These are phyloP conservation scores for Flaveria trinervia DNA, from an alignment of 129 eudicot species.

Conservation along the genomic window DNA sequence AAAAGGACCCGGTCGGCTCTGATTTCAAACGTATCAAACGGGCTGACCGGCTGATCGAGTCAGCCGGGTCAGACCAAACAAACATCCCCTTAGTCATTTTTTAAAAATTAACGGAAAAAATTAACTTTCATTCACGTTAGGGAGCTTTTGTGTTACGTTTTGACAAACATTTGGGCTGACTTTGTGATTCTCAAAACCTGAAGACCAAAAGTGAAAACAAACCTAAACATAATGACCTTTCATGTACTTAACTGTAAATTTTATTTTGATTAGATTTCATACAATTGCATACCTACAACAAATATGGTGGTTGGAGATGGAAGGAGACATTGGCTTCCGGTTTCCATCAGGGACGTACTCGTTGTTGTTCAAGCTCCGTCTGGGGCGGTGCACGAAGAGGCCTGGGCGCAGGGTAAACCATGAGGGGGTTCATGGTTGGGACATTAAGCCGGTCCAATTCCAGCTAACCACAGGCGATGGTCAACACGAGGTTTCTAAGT, in stretches of 20 bases:
- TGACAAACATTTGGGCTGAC: no score
- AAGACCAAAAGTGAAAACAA: no score
- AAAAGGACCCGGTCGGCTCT: no score
- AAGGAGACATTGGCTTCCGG: slow-evolving; percentile 57
- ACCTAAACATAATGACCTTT: no score
- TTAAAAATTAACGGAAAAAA: no score
- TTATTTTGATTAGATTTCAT: slow-evolving; percentile 43
- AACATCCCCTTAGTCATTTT: no score
- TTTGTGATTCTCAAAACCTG: no score
- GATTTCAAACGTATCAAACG: no score
- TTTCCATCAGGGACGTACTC: slow-evolving; percentile 63
- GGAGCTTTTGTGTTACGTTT: no score
- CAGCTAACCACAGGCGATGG: slow-evolving; percentile 66
- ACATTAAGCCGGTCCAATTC: slow-evolving; percentile 65
- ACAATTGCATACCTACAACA: slow-evolving; percentile 75
- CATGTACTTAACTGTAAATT: neutral
- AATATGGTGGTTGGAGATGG: slow-evolving; percentile 80
- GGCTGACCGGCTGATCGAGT: no score
- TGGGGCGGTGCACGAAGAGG: slow-evolving; percentile 56
- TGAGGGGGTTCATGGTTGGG: slow-evolving; percentile 75
- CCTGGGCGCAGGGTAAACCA: slow-evolving; percentile 43
- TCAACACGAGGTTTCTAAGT: slow-evolving; percentile 52
- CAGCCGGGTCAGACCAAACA: no score
- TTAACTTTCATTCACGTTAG: no score
- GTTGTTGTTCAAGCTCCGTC: slow-evolving; percentile 58